A percentile compares a stretch with the other conserved stretches of the same genome.
These are phyloP conservation scores for Raffaelea ambrosiae DNA, from an alignment of 2,329 filamentous ascomycete species.

Conservation along the genomic window DNA sequence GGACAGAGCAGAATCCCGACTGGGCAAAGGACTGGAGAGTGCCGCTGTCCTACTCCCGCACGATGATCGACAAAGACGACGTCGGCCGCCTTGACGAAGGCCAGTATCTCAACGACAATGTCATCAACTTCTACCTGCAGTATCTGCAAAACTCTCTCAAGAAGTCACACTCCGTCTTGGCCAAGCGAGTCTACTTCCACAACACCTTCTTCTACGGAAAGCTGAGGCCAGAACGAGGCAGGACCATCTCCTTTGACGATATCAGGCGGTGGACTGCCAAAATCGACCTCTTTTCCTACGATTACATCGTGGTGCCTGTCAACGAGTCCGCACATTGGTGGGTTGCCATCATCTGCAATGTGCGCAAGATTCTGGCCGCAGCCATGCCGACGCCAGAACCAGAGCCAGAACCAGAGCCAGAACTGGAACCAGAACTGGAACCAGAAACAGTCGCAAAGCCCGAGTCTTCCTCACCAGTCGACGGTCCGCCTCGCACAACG, in stretches of 20 bases:
- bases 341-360: constrained; percentile 88
- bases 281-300: constrained; percentile 74
- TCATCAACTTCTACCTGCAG: constrained; percentile 81
- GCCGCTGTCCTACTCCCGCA: constrained; percentile 56
- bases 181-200: constrained; percentile 72
- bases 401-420: neutral
- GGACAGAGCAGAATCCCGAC: constrained; percentile 40
- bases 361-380: constrained; percentile 48
- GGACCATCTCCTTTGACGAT: constrained; percentile 69
- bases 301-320: constrained; percentile 87
- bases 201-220: constrained; percentile 88
- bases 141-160: constrained; percentile 58
- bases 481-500: too few relatives aligned
- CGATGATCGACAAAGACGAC: constrained; percentile 62
- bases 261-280: constrained; percentile 84
- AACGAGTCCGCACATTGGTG: constrained; percentile 90
- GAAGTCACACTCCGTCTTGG: constrained; percentile 42
- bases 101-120: constrained; percentile 84
- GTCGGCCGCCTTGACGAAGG: constrained; percentile 72
- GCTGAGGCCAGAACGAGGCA: constrained; percentile 52
- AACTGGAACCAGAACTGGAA: neutral
- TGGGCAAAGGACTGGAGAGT: constrained; percentile 47
- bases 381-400: constrained; percentile 1
- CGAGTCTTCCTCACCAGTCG: too few relatives aligned
- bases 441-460: too few relatives aligned